These are phyloP conservation scores for Silene conica DNA, from an alignment of 148 eudicot species.

Conservation along the genomic window DNA sequence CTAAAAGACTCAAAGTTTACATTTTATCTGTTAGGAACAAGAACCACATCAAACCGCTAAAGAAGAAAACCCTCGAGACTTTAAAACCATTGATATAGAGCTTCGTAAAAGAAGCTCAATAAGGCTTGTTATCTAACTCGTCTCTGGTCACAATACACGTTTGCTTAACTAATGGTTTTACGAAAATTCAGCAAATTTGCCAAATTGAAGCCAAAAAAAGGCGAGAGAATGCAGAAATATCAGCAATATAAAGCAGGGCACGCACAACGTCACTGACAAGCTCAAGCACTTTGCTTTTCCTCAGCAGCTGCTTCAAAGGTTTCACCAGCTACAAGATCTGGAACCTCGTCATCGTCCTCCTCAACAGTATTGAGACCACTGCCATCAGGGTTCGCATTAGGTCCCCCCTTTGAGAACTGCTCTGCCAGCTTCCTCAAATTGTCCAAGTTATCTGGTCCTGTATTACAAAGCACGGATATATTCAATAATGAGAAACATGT, in stretches of 20 bases:
- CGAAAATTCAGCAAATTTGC: conserved; percentile 24
- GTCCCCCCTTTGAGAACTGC: conserved; percentile 63
- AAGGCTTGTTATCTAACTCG: conserved; percentile 24
- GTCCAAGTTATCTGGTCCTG: conserved; percentile 93
- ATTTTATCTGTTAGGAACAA: not conserved
- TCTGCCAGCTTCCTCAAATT: conserved; percentile 72
- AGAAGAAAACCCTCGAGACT: not conserved
- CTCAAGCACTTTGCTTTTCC: conserved; percentile 31
- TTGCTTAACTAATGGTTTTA: conserved; percentile 23
- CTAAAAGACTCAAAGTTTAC: not conserved
- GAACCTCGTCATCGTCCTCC: conserved; percentile 87
- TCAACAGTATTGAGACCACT: conserved; percentile 35
- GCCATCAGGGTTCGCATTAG: conserved; percentile 38
- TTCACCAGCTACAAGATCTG: conserved; percentile 33
- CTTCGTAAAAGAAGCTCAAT: conserved; percentile 17
- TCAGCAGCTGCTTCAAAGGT: conserved; percentile 90
- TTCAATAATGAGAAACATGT: not conserved
- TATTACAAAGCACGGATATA: not conserved
- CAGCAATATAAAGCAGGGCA: conserved; percentile 18
- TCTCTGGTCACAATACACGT: conserved; percentile 30
- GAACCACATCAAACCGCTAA: not conserved
- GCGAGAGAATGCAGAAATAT: conserved; percentile 20
- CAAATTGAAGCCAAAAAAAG: conserved; percentile 18
- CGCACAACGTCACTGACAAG: conserved; percentile 7
- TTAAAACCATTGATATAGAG: conserved; percentile 18